Base-by-base conservation (phyloP, 192 early-diverging fungal species). In the Coemansia sp. region DNA sequence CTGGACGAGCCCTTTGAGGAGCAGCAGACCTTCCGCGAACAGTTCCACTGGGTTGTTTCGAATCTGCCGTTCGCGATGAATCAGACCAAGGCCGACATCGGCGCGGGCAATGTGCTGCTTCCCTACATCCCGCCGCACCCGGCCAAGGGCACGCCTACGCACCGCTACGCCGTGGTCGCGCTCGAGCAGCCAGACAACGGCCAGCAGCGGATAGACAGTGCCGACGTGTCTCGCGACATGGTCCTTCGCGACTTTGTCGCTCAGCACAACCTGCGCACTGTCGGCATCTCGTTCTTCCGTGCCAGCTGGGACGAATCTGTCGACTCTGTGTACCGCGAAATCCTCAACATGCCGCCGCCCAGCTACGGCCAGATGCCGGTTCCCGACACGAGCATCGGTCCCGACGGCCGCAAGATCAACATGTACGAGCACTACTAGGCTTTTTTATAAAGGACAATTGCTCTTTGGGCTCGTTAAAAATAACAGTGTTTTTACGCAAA, bases 61-160 rank as follows among this genome's bases (percentile, higher is more conserved):
- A 90, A 91, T 32, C 69, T 91, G 16, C 68, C 85, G 4, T 67
- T 89, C 48, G 86, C 83, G 29, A 84, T 83, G 54, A 81, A 78
- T 39, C 69, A 84, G 67, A 54, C 67, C 22, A 60, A 54, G 29
- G 81, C 82, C 0, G 72, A 74, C 2, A 74, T 59, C n/a, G 72
- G 76, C 14, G 72, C 83, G 20, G 67, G 65, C 58, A 30, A 60
- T 28, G 67, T 55, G 39, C 52, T 85, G 22, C 63, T 90, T 30
- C 65, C 81, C 1, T 92, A 90, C 63, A 56, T 87, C 10, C 87
- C 90, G 47, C 90, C 90, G 58, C 90, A 92, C 62, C 90, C 90
- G 19, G 86, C 87, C 29, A 85, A 85, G 55, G 90, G 90, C 27
- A 88, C 89, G 30, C 85, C 85, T 57, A 83, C 79, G 58, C 90